Evolutionary conservation across 2,329 filamentous ascomycete genomes (phyloP).

Genomic region (Talaromyces sp.): DNA sequence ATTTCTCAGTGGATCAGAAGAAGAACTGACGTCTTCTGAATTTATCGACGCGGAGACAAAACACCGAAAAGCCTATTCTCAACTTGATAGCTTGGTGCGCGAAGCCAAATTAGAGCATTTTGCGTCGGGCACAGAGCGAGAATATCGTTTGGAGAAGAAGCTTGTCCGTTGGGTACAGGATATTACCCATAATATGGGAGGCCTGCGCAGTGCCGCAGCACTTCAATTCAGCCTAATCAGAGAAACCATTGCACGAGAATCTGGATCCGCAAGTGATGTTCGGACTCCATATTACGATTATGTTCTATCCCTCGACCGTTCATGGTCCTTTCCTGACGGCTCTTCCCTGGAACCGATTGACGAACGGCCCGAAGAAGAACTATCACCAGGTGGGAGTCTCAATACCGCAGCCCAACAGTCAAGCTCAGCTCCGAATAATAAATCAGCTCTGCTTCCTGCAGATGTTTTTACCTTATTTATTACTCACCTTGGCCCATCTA

Average conservation of each 20-base stretch:
- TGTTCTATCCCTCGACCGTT: constrained; percentile 27
- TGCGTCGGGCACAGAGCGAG: constrained; percentile 73
- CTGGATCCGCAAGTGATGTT: constrained; percentile 19
- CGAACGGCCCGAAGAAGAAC: constrained; percentile 62
- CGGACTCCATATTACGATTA: constrained; percentile 14
- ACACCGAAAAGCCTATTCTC: constrained; percentile 69
- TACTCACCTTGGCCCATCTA: constrained; percentile 81
- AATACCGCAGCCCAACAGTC: constrained; percentile 8
- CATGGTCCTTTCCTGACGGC: constrained; percentile 46
- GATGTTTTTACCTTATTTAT: constrained; percentile 95
- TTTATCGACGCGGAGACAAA: constrained; percentile 64
- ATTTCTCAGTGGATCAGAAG: constrained; percentile 80
- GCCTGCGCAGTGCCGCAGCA: constrained; percentile 82
- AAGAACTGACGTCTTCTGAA: constrained; percentile 68
- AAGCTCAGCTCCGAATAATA: constrained; percentile 13
- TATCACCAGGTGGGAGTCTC: constrained; percentile 13
- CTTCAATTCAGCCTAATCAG: constrained; percentile 85
- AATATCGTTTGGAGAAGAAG: constrained; percentile 76
- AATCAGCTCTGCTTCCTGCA: constrained; percentile 54
- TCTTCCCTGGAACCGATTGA: constrained; percentile 63
- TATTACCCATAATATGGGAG: constrained; percentile 85
- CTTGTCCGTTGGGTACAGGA: constrained; percentile 83
- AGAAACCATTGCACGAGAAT: constrained; percentile 51
- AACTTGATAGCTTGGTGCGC: constrained; percentile 74
- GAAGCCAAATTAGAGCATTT: constrained; percentile 93